A percentile compares a stretch with the other conserved stretches of the same genome.
Evolutionary conservation across 1,284 basidiomycete genomes (phyloP).

Genomic region (Ganoderma lingzhi): DNA sequence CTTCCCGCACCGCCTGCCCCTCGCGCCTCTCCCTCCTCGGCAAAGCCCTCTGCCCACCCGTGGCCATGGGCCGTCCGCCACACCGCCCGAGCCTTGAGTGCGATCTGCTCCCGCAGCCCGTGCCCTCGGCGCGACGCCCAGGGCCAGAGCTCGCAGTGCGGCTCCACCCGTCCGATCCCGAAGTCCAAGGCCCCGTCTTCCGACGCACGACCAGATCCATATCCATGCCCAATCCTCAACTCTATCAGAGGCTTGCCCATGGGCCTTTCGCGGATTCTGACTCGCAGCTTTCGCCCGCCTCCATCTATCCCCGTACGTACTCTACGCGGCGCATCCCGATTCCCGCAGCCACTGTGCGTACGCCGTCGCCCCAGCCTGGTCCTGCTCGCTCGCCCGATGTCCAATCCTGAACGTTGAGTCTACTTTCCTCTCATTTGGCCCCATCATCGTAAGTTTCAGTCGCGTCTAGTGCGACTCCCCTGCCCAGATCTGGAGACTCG

Average conservation of each 20-base stretch:
- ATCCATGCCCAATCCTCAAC: neutral
- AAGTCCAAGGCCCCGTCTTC: neutral
- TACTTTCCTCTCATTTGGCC: neutral
- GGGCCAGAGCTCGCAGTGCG: neutral
- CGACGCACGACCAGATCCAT: neutral
- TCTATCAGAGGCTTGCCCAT: neutral
- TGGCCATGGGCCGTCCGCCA: neutral
- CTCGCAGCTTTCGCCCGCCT: neutral
- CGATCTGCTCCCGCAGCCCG: neutral
- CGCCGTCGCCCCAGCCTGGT: neutral
- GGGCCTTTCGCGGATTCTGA: neutral
- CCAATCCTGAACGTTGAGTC: neutral
- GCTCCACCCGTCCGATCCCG: conserved; percentile 1
- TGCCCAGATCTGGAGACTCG: neutral
- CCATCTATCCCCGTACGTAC: neutral
- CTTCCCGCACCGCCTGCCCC: conserved; percentile 9
- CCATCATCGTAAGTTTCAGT: neutral
- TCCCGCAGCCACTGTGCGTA: neutral
- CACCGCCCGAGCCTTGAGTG: neutral
- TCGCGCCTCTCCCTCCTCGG: neutral
- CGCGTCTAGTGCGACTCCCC: neutral
- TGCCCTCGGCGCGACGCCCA: neutral
- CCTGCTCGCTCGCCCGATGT: neutral
- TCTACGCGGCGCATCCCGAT: neutral
- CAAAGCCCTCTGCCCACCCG: conserved; percentile 5